Conservation (phyloP, 768 basidiomycete genomes). For the Pilatotrama ljubarskyi region DNA sequence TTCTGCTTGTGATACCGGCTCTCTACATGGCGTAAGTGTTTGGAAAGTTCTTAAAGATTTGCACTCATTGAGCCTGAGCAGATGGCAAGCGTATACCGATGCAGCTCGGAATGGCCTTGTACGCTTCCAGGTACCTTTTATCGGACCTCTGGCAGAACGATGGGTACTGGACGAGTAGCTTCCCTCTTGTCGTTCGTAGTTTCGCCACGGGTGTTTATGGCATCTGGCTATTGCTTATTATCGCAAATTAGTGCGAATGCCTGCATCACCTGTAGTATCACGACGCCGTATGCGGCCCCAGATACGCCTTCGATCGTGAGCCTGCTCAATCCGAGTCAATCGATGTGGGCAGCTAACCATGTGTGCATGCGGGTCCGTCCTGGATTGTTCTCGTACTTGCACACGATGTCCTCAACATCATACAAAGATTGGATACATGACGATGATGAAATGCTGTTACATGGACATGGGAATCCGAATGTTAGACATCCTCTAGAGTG, state of each 20-base stretch:
- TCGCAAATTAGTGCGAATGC: too few species aligned
- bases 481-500: not conserved
- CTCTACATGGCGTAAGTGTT: conserved; percentile 59
- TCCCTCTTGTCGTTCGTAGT: not conserved
- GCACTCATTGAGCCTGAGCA: conserved; percentile 23
- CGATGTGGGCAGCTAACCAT: too few species aligned
- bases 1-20: conserved; percentile 44
- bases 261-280: too few species aligned
- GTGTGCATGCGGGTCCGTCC: too few species aligned
- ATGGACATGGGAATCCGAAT: not conserved
- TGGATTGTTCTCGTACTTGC: not conserved
- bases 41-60: not conserved
- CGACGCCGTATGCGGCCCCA: too few species aligned
- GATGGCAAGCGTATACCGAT: conserved; percentile 52
- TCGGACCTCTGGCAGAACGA: conserved; percentile 64
- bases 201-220: not conserved
- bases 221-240: not conserved
- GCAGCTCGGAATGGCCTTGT: conserved; percentile 52
- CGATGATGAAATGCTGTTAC: conserved; percentile 13
- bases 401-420: not conserved
- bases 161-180: conserved; percentile 66
- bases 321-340: too few species aligned
- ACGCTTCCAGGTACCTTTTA: conserved; percentile 59
- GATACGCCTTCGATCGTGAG: too few species aligned
- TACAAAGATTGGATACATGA: not conserved